Percentiles rank a stretch among this genome's conserved stretches.
These are phyloP conservation scores for Ramaria sp. DNA, from an alignment of 768 basidiomycete genomes.

Conservation along the genomic window DNA sequence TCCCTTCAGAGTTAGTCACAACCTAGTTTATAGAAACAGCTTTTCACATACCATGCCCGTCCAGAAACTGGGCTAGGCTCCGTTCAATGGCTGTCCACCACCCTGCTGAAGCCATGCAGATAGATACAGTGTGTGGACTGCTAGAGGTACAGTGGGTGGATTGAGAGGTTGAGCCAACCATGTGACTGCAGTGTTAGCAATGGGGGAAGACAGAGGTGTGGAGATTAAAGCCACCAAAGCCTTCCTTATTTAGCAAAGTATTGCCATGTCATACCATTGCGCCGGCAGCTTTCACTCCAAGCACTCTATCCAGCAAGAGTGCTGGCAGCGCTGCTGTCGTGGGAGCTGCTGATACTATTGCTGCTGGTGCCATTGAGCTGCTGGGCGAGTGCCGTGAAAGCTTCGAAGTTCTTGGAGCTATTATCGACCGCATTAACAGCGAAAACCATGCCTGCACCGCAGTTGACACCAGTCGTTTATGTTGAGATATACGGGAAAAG, in stretches of 20 bases:
- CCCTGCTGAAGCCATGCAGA: conserved; percentile 57
- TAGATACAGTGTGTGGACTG: conserved; percentile 55
- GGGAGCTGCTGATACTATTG: background rate
- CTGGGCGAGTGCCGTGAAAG: conserved; percentile 39
- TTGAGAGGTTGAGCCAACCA: conserved; percentile 47
- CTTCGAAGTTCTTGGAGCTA: conserved; percentile 41
- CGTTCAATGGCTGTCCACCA: conserved; percentile 36
- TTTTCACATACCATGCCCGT: conserved; percentile 37
- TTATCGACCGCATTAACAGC: conserved; percentile 40
- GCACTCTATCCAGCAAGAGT: background rate
- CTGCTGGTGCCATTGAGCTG: conserved; percentile 27
- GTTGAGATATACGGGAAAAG: too few relatives aligned
- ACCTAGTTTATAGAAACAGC: background rate
- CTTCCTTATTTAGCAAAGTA: too few relatives aligned
- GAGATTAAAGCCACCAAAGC: too few relatives aligned
- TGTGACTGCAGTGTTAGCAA: conserved; percentile 12
- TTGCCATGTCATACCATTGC: too few relatives aligned
- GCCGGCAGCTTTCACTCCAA: too few relatives aligned
- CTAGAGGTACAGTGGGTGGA: conserved; percentile 52
- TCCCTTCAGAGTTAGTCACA: background rate
- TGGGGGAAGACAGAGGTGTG: background rate
- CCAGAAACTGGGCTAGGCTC: conserved; percentile 60
- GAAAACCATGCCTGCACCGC: conserved; percentile 52
- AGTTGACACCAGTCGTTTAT: too few relatives aligned
- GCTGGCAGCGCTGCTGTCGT: background rate